These are phyloP conservation scores for maize (Zea mays) DNA, from an alignment of 176 grass and related monocot species.

Conservation along the genomic window Zm-B73-REFERENCE-NAM-5.0 NC_050096.1:235521001-235521500, in stretches of 20 bases:
- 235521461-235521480: slow-evolving; percentile 34
- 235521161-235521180: slow-evolving; percentile 80
- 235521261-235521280: neutral
- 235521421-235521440: slow-evolving; percentile 76
- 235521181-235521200: slow-evolving; percentile 38
- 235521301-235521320: neutral
- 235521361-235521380: slow-evolving; percentile 53
- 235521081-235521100: slow-evolving; percentile 90
- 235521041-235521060: slow-evolving; percentile 45
- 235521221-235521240: slow-evolving; percentile 22
- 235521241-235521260: slow-evolving; percentile 17
- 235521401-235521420: slow-evolving; percentile 76
- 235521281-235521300: slow-evolving; percentile 23
- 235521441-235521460: slow-evolving; percentile 61
- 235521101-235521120: slow-evolving; percentile 81
- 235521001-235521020: slow-evolving; percentile 2
- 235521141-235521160: slow-evolving; percentile 94
- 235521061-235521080: slow-evolving; percentile 94
- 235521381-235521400: slow-evolving; percentile 76
- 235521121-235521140: slow-evolving; percentile 76
- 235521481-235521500: neutral
- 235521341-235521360: slow-evolving; percentile 10
- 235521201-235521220: slow-evolving; percentile 42
- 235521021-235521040: slow-evolving; percentile 3
- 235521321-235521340: slow-evolving; percentile 10